A percentile compares a stretch with the other conserved stretches of the same genome.
Conservation (phyloP, 2,329 filamentous ascomycete genomes). For the Colletotrichum simmondsii region DNA sequence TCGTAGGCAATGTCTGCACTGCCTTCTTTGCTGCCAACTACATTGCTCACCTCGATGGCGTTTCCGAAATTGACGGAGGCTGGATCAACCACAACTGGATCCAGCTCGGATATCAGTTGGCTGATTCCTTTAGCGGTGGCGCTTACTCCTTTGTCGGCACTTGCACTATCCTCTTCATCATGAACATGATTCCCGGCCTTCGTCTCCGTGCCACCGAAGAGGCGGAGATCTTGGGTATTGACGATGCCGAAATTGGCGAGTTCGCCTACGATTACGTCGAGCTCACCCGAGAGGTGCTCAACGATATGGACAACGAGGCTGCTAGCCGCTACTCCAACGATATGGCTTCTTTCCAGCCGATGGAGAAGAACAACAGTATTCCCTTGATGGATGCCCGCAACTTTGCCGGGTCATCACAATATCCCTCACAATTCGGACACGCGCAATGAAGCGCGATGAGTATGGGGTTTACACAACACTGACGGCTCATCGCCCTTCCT, state of each 20-base stretch:
- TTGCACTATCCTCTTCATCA: constrained; percentile 81
- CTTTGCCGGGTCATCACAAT: constrained; percentile 50
- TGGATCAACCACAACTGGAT: constrained; percentile 88
- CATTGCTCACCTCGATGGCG: constrained; percentile 83
- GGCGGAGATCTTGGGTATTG: constrained; percentile 85
- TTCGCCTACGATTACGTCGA: constrained; percentile 97
- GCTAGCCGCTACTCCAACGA: constrained; percentile 57
- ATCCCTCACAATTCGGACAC: constrained; percentile 35
- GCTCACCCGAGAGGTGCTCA: constrained; percentile 70
- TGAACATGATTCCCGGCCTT: constrained; percentile 82
- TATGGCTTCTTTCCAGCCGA: constrained; percentile 51
- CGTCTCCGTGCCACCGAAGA: constrained; percentile 80
- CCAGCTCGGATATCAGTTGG: constrained; percentile 85
- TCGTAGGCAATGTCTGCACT: constrained; percentile 83
- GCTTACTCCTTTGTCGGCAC: constrained; percentile 83
- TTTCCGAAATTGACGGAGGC: constrained; percentile 74
- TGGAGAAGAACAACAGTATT: constrained; percentile 62
- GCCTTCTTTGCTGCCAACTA: constrained; percentile 87
- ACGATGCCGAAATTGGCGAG: constrained; percentile 91
- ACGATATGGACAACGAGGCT: constrained; percentile 57
- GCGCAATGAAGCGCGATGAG: constrained; percentile 14
- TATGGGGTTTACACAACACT: background rate
- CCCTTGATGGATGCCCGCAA: constrained; percentile 57
- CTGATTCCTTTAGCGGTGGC: constrained; percentile 81
- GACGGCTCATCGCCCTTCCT: background rate